phyloP scores from a whole-genome alignment of 2,329 filamentous ascomycete genomes.

The Plectosphaerella cucumerina region DNA sequence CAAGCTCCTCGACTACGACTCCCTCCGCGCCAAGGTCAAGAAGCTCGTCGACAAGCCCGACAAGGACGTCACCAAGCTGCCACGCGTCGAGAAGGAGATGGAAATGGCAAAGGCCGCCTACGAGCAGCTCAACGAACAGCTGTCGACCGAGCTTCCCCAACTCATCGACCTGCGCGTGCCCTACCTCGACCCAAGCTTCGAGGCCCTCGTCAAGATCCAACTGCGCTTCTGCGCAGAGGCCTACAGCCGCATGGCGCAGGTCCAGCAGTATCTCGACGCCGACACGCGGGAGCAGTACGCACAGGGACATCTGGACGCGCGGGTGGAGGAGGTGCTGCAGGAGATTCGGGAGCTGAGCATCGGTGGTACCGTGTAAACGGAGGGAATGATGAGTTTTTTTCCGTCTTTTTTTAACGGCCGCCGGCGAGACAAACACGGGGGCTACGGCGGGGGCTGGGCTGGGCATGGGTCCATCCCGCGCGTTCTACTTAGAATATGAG shows the following conservation, averaged over 20 bases:
- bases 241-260: slow-evolving; percentile 96
- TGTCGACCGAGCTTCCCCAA: slow-evolving; percentile 88
- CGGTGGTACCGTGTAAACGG: slow-evolving; percentile 58
- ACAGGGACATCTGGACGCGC: slow-evolving; percentile 81
- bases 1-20: slow-evolving; percentile 97
- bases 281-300: slow-evolving; percentile 96
- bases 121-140: slow-evolving; percentile 94
- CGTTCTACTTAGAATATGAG: not conserved
- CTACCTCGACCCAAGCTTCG: slow-evolving; percentile 94
- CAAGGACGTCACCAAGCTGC: slow-evolving; percentile 95
- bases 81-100: slow-evolving; percentile 91
- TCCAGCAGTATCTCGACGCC: slow-evolving; percentile 95
- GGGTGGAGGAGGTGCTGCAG: slow-evolving; percentile 92
- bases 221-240: slow-evolving; percentile 96
- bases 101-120: slow-evolving; percentile 92
- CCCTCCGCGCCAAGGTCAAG: slow-evolving; percentile 93
- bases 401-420: not conserved
- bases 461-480: not conserved
- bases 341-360: slow-evolving; percentile 98
- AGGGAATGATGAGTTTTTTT: slow-evolving; percentile 4
- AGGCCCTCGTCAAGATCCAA: slow-evolving; percentile 98
- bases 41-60: slow-evolving; percentile 96
- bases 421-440: not conserved
- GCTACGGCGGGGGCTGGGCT: not conserved
- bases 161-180: slow-evolving; percentile 95